These are phyloP conservation scores for Melampsora larici-populina DNA, from an alignment of 1,284 basidiomycete genomes.

Conservation along the genomic window DNA sequence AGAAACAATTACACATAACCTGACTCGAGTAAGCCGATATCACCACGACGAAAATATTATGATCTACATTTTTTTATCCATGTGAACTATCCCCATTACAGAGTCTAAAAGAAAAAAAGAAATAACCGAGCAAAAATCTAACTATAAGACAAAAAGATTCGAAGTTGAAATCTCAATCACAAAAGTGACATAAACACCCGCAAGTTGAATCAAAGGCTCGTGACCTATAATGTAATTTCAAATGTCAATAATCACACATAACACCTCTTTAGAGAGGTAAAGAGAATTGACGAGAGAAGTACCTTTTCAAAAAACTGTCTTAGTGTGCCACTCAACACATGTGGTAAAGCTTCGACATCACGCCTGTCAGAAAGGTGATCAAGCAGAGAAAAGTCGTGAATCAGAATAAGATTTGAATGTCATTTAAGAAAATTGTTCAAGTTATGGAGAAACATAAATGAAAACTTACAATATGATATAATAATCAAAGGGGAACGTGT, in stretches of 20 bases:
- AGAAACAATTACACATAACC: no score
- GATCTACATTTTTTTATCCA: no score
- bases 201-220: not conserved
- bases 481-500: slow-evolving; percentile 98
- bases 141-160: no score
- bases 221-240: not conserved
- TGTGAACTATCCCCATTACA: no score
- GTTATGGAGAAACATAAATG: not conserved
- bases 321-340: slow-evolving; percentile 83
- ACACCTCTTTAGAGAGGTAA: not conserved
- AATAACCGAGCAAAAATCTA: no score
- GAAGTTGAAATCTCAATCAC: no score
- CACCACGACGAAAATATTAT: no score
- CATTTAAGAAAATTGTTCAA: not conserved
- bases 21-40: no score
- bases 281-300: slow-evolving; percentile 6
- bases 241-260: not conserved
- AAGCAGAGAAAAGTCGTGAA: not conserved
- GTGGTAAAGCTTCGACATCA: slow-evolving; percentile 87
- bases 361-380: not conserved
- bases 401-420: slow-evolving; percentile 4
- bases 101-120: no score
- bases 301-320: slow-evolving; percentile 66
- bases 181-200: no score
- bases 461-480: slow-evolving; percentile 75